Evolutionary conservation across 306 rosid genomes (phyloP), one percentile per base, ranked within the genome.

Genomic region (Boehmeria nivea): DNA sequence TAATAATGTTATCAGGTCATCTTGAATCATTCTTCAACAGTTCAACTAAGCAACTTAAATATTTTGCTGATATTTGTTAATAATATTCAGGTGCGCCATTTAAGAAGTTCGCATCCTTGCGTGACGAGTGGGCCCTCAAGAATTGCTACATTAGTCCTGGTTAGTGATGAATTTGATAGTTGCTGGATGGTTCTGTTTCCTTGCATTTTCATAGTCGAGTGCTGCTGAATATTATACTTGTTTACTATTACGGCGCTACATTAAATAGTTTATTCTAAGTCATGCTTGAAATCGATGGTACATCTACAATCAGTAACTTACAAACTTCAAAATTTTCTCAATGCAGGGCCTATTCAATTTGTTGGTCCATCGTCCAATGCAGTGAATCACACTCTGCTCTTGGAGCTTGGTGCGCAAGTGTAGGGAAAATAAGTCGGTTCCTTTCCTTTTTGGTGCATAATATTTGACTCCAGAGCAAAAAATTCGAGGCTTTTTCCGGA

Each of bases 111-210:
- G 96, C 94, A 45, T 88, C 94, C 57, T 23, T 73, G 66, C 65
- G 99, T 23, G 82, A 88, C 12, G 89, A 85, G 48, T 93, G 99
- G 99, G 95, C 99, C 42, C 39, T 81, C 61, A 85, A 83, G 70
- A 93, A 93, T 70, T 70, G 95, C 59, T 93, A 93, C 71, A 57
- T 77, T 67, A 93, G 96, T 62, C 99, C 99, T 57, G 99, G 99
- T 93, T 51, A 27, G 72, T 54, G 5, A 44, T 57, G 45, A 22
- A 43, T 54, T 63, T 11, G 4, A 3, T 36, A 19, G 33, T 33
- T 37, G 34, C 33, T 40, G 6, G 31, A 43, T 38, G 11, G 52
- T 19, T 48, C 23, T 28, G 37, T 10, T 26, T 54, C 40, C 31
- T n/a, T 28, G 22, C 6, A 33, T 4, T 33, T 33, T 33, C 38